These are phyloP conservation scores for Solanum peruvianum DNA, from an alignment of 257 asterid genomes.

Conservation along the genomic window DNA sequence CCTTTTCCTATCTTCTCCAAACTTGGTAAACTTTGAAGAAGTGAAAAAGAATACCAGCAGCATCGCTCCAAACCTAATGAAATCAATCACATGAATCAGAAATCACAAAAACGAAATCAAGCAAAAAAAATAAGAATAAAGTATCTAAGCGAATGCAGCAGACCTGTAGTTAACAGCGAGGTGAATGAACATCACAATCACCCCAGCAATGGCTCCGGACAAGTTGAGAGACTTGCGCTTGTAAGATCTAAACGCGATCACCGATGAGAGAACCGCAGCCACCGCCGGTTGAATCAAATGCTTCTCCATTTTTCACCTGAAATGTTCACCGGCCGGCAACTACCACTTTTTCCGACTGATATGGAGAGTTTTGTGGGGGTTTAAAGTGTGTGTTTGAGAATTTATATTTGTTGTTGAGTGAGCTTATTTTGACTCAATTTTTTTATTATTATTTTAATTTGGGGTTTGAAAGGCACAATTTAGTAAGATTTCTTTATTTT, in stretches of 20 bases:
- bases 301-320: constrained; percentile 23
- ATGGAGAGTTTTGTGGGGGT: not conserved
- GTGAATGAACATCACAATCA: constrained; percentile 67
- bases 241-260: constrained; percentile 48
- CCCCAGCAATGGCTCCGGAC: constrained; percentile 76
- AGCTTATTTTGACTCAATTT: not conserved
- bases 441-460: not conserved
- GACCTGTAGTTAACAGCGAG: constrained; percentile 67
- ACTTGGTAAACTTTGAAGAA: constrained; percentile 69
- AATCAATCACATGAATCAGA: not conserved
- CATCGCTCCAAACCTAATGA: constrained; percentile 60
- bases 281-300: constrained; percentile 30
- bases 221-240: constrained; percentile 65
- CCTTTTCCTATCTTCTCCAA: constrained; percentile 68
- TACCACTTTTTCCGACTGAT: not conserved
- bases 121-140: not conserved
- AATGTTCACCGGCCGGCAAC: not conserved
- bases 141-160: not conserved
- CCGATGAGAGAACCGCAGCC: constrained; percentile 45
- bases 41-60: constrained; percentile 68
- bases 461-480: not conserved
- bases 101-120: not conserved
- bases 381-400: not conserved
- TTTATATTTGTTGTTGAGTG: not conserved
- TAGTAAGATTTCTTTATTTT: not conserved